Evolutionary conservation across 2,329 filamentous ascomycete species (phyloP), one percentile per base, ranked within the genome.

Genomic region (Trichoderma simmonsii): DNA sequence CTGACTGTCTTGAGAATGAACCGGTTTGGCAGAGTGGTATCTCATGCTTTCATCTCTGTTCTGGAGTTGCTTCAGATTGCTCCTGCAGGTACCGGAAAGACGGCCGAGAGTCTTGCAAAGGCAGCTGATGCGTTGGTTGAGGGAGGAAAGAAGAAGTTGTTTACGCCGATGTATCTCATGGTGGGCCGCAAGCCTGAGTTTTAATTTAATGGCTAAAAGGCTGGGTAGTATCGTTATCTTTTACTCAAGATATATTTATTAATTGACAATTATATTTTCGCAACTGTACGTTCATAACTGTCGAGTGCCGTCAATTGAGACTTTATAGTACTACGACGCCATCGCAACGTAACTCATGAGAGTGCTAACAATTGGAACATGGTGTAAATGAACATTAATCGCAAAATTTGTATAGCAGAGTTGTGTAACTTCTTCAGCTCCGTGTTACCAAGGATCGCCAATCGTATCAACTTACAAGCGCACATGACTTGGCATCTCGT

Each of bases 81-180:
- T 51, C 94, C 94, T 6, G 84, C 83, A 71, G 94, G 94, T 21
- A 95, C 93, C 56, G 91, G 92, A 82, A 97, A 96, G 89, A 97
- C 93, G 14, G 94, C 94, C 11, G 91, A 97, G 82, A 93, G 91
- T 77, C 82, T 97, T 76, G 93, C 90, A 1, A 80, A 88, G 71
- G 94, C 92, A 14, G 94, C 89, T 4, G 94, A 97, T 81, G 91
- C 89, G 73, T 85, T 97, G 70, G 94, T 97, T 5, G 92, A 91
- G 65, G 94, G 95, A 78, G 94, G 91, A 8, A 89, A 90, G 83
- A 86, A 92, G 85, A 93, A 96, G 83, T 86, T 98, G 57, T 98
- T 97, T 83, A 97, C 94, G 3, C 95, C 95, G 24, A 97, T 97
- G 95, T 97, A 97, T 84, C 84, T 97, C 79, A 97, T 97, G 93